Percentiles rank a stretch among this genome's conserved stretches.
These are phyloP conservation scores for Ustilago tritici DNA, from an alignment of 1,284 basidiomycete genomes.

Conservation along the genomic window DNA sequence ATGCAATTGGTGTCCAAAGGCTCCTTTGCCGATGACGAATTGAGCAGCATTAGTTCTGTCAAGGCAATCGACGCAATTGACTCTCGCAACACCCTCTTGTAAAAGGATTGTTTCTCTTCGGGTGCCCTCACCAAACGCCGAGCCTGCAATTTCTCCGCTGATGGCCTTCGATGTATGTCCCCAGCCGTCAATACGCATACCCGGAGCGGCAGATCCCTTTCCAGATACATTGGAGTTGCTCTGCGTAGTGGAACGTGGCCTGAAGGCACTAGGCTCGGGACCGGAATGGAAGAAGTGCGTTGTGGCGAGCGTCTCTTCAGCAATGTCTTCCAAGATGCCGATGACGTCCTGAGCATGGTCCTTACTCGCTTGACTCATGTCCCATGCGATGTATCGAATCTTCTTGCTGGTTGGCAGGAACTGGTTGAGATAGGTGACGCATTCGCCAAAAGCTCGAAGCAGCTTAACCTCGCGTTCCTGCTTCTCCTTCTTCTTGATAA, in stretches of 20 bases:
- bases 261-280: constrained; percentile 56
- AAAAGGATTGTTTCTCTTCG: constrained; percentile 75
- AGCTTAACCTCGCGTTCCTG: constrained; percentile 92
- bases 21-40: constrained; percentile 96
- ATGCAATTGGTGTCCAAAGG: constrained; percentile 93
- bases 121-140: not conserved
- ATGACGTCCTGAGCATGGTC: constrained; percentile 97
- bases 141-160: not conserved
- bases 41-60: constrained; percentile 95
- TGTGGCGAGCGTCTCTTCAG: constrained; percentile 89
- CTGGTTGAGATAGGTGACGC: constrained; percentile 92
- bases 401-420: constrained; percentile 83
- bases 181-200: constrained; percentile 2
- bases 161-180: not conserved
- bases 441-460: constrained; percentile 89
- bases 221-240: constrained; percentile 5
- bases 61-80: constrained; percentile 84
- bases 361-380: constrained; percentile 75
- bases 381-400: constrained; percentile 94
- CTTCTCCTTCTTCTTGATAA: constrained; percentile 78
- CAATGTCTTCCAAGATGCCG: constrained; percentile 92
- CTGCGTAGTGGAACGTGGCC: constrained; percentile 1
- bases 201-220: not conserved
- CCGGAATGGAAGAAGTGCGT: constrained; percentile 91
- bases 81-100: constrained; percentile 83